Evolutionary conservation across 192 early-diverging fungal species (phyloP), one percentile per base, ranked within the genome.

Genomic region (Diversispora epigaea): DNA sequence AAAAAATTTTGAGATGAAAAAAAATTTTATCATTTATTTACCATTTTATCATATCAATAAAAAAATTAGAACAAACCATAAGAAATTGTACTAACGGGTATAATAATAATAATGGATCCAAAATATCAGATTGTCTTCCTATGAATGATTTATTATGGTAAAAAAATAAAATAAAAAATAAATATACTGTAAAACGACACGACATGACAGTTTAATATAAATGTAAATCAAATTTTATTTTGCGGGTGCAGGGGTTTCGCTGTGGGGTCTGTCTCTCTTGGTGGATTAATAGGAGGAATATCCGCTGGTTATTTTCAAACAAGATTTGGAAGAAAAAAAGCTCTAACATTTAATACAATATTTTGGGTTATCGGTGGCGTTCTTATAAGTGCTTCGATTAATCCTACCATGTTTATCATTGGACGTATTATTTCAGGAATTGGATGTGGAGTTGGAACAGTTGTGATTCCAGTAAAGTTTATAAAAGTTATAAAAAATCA

Each of bases 351-450:
- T 81, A 87, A 84, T 80, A 94, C 91, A 65, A 77, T 92, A 52
- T 79, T 84, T 50, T 93, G 88, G 76, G 83, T 93, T 0, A 50
- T 89, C 44, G 91, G 93, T 5, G 85, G 84, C 9, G 61, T 92
- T 39, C 78, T 92, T 3, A 80, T 94, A 19, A 86, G 86, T 15
- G 79, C 90, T 47, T 88, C 90, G 39, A 82, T 85, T 3, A 83
- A 84, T 11, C 76, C 87, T 11, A 77, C 84, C 12, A 88, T 89
- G 80, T 90, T 93, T 66, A 85, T 86, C 76, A 78, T 90, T 72
- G 94, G 93, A 6, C 91, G 94, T 63, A 79, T 93, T 46, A 58
- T 92, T 45, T 84, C 86, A 15, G 94, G 94, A 49, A 78, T 93
- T 73, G 89, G 85, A 3, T 89, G 91, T 17, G 94, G 94, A 32